Conservation (phyloP, 345 rosid species). For the Alliaria petiolata region DNA sequence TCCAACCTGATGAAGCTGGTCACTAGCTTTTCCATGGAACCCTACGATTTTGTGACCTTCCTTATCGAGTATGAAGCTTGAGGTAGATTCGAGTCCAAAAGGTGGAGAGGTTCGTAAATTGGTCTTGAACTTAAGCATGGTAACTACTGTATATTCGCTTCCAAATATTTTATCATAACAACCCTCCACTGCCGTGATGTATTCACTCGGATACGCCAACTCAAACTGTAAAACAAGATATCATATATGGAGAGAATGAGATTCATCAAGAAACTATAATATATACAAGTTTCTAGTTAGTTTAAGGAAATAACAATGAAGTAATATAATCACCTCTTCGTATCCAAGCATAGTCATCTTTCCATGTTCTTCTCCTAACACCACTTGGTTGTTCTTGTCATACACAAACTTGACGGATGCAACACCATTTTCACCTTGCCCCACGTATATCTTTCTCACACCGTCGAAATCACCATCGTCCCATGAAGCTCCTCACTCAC, state of each 20-base stretch:
- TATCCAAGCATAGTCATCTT: background rate
- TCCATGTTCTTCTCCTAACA: background rate
- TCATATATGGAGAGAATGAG: background rate
- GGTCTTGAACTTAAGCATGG: too few species aligned
- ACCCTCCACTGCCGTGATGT: background rate
- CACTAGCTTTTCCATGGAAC: too few species aligned
- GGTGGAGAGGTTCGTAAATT: too few species aligned
- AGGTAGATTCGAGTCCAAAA: background rate
- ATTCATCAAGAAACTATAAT: background rate
- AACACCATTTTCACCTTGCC: slow-evolving; percentile 2
- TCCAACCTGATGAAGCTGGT: too few species aligned
- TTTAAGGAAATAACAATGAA: background rate
- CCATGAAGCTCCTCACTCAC: slow-evolving; percentile 6
- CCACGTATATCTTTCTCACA: slow-evolving; percentile 4
- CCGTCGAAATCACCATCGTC: slow-evolving; percentile 8
- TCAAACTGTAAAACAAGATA: background rate
- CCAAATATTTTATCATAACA: background rate
- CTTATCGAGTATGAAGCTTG: too few species aligned
- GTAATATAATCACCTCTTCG: background rate
- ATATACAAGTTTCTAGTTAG: background rate
- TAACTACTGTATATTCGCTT: background rate
- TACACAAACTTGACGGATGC: background rate
- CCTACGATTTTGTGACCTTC: too few species aligned
- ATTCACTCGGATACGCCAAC: background rate
- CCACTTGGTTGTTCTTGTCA: background rate